Conservation (phyloP, 2,329 filamentous ascomycete genomes). For the Talaromyces verruculosus region DNA sequence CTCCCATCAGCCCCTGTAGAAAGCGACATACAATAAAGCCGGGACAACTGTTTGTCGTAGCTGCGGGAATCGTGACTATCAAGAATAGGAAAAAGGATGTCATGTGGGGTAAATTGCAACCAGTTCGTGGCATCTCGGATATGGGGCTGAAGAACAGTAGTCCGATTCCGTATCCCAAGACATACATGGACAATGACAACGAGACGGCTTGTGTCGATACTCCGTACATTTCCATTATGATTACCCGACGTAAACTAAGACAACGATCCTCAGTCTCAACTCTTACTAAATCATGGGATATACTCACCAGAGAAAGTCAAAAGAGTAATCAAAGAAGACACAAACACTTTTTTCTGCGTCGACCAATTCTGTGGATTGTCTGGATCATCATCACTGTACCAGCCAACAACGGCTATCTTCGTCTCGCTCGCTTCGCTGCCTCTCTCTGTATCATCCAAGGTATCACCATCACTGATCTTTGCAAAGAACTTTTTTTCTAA, state of each 20-base stretch:
- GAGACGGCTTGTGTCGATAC: constrained; percentile 32
- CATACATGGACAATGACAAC: constrained; percentile 37
- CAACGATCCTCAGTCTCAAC: too few relatives aligned
- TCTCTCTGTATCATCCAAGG: background rate
- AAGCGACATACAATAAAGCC: constrained; percentile 66
- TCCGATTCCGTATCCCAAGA: constrained; percentile 24
- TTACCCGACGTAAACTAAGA: constrained; percentile 34
- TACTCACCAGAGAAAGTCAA: background rate
- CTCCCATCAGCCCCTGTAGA: constrained; percentile 54
- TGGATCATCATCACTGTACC: background rate
- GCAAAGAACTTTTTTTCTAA: background rate
- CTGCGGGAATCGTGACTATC: constrained; percentile 65
- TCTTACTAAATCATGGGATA: too few relatives aligned
- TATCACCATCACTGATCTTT: too few relatives aligned
- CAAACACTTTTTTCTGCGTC: background rate
- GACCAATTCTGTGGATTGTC: background rate
- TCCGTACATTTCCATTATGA: constrained; percentile 30
- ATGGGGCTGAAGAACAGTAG: constrained; percentile 46
- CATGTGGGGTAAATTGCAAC: constrained; percentile 67
- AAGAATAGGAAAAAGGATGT: constrained; percentile 68
- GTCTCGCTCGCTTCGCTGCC: background rate
- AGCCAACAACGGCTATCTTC: background rate
- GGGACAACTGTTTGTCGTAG: constrained; percentile 61
- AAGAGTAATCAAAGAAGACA: background rate
- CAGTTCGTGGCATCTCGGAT: constrained; percentile 65